Evolutionary conservation across 441 rosid species (phyloP).

Genomic region (Gossypium gossypioides): DNA sequence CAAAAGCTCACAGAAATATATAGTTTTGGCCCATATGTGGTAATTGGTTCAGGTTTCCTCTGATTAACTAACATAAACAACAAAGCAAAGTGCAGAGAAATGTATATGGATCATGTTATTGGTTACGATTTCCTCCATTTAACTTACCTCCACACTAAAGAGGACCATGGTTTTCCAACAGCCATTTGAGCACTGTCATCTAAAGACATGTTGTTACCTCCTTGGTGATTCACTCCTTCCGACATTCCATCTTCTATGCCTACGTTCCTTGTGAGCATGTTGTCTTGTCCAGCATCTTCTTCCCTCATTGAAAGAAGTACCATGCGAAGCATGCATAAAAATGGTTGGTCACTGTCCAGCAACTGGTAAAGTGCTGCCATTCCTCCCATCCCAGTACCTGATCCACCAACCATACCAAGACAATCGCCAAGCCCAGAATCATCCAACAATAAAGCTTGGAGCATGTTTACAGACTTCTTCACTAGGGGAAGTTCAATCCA

Average conservation of each 20-base stretch:
- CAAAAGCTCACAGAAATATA: not conserved
- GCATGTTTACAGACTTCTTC: conserved; percentile 89
- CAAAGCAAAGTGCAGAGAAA: conserved; percentile 1
- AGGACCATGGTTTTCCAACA: conserved; percentile 66
- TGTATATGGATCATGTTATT: not conserved
- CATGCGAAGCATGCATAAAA: conserved; percentile 98
- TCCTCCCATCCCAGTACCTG: conserved; percentile 99
- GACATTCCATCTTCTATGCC: conserved; percentile 39
- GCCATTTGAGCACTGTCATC: conserved; percentile 52
- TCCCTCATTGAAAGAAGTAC: conserved; percentile 98
- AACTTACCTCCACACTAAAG: conserved; percentile 88
- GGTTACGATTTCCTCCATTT: not conserved
- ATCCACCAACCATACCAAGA: conserved; percentile 98
- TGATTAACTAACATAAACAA: conserved; percentile 53
- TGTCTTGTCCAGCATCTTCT: conserved; percentile 81
- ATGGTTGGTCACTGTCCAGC: conserved; percentile 98
- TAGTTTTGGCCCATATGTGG: not conserved
- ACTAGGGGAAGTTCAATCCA: conserved; percentile 97
- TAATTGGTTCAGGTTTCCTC: not conserved
- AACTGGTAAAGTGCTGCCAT: conserved; percentile 94
- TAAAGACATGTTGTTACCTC: conserved; percentile 27
- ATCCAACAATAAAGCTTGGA: conserved; percentile 88
- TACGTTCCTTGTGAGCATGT: conserved; percentile 56
- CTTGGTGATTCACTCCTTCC: conserved; percentile 34
- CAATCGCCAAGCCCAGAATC: conserved; percentile 99